Evolutionary conservation across 2,329 filamentous ascomycete genomes (phyloP).

Genomic region (Aspergillus japonicus): DNA sequence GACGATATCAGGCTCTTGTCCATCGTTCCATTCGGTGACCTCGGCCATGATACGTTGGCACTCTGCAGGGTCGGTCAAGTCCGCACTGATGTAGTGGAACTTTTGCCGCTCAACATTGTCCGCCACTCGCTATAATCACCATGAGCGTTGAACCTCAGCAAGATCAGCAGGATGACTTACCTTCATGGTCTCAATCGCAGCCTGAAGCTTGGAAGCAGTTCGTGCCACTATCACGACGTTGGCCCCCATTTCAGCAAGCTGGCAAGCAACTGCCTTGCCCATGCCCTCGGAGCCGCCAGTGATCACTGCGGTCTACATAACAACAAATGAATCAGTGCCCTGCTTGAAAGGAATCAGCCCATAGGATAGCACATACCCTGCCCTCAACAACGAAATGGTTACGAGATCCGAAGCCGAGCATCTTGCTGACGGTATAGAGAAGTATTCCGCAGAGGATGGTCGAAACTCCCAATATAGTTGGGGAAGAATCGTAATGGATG

Average conservation of each 20-base stretch:
- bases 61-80: conserved; percentile 70
- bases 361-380: conserved; percentile 57
- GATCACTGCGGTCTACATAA: conserved; percentile 72
- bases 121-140: conserved; percentile 58
- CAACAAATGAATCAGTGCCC: conserved; percentile 4
- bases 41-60: conserved; percentile 69
- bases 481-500: conserved; percentile 23
- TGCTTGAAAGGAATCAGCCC: background rate
- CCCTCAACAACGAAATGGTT: conserved; percentile 84
- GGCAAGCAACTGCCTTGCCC: conserved; percentile 71
- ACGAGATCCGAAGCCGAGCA: conserved; percentile 47
- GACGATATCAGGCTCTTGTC: conserved; percentile 72
- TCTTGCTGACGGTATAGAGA: conserved; percentile 35
- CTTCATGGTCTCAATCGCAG: conserved; percentile 64
- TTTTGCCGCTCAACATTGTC: conserved; percentile 65
- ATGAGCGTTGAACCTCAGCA: conserved; percentile 3
- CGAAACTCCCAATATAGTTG: conserved; percentile 30
- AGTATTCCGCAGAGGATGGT: conserved; percentile 34
- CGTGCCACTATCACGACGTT: conserved; percentile 84
- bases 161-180: conserved; percentile 40
- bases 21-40: conserved; percentile 75
- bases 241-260: conserved; percentile 79
- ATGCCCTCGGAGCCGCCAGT: conserved; percentile 93
- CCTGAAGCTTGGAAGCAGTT: conserved; percentile 70
- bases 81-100: conserved; percentile 80